These are phyloP conservation scores for Pseudisothecium myosuroides DNA, from an alignment of 225 moss, liverwort and hornwort species.

Conservation along the genomic window DNA sequence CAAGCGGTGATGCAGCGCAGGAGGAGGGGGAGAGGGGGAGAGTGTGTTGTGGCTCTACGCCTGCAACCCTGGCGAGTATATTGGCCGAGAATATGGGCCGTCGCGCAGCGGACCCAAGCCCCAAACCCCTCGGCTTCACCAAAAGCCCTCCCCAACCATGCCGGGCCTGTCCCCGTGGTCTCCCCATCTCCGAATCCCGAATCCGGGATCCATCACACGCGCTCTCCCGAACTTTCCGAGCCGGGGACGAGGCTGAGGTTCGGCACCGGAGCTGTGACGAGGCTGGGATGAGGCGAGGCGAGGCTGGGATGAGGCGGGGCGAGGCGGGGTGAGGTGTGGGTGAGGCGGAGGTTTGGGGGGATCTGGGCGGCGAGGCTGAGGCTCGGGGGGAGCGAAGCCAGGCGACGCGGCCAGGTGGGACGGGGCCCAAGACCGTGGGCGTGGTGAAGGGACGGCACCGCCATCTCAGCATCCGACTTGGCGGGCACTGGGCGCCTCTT, in stretches of 20 bases:
- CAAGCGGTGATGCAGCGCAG: neutral
- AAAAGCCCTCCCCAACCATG: neutral
- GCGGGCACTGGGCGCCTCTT: slow-evolving; percentile 17
- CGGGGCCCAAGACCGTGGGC: neutral
- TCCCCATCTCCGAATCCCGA: neutral
- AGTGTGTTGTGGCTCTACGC: neutral
- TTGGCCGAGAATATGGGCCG: neutral
- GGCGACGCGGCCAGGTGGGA: neutral
- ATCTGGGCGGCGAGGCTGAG: neutral
- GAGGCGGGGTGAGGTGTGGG: no score
- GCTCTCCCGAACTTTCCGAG: neutral
- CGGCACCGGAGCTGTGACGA: neutral
- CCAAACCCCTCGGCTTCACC: neutral
- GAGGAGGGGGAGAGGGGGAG: neutral
- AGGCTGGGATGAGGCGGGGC: neutral
- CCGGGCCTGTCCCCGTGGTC: neutral
- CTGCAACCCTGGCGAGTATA: neutral
- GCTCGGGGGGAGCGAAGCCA: neutral
- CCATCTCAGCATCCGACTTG: neutral
- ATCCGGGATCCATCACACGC: neutral
- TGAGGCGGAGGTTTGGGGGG: neutral
- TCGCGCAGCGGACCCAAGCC: neutral
- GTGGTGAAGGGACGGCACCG: neutral
- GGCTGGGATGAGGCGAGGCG: neutral
- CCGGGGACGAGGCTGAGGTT: rapidly evolving